Conservation (phyloP, 2,329 filamentous ascomycete genomes). For the Penicillium occitanis region DNA sequence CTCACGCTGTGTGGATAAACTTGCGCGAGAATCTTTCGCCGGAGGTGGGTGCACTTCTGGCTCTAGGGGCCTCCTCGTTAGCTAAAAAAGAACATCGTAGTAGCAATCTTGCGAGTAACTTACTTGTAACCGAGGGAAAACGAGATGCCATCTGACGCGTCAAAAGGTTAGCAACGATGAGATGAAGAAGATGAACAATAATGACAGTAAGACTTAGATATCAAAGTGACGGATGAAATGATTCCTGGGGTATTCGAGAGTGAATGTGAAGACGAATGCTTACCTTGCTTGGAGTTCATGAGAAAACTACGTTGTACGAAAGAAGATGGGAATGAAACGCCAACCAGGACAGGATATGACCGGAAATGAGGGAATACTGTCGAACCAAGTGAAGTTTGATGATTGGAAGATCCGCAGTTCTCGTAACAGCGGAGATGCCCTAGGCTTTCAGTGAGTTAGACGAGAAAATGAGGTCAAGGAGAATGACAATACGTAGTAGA, state of each 20-base stretch:
- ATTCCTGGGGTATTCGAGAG: no score
- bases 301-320: no score
- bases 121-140: background rate
- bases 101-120: background rate
- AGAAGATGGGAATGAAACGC: no score
- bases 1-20: background rate
- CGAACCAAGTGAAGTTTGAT: background rate
- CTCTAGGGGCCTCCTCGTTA: background rate
- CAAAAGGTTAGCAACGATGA: background rate
- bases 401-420: background rate
- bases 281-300: background rate
- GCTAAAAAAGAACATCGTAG: background rate
- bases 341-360: background rate
- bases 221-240: background rate
- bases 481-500: background rate
- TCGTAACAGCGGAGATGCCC: background rate
- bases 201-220: background rate
- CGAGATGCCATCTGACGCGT: background rate
- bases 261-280: background rate
- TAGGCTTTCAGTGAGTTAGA: background rate
- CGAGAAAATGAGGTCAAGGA: background rate
- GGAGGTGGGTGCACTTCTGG: background rate
- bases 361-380: background rate
- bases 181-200: background rate
- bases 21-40: background rate